Base-by-base conservation (phyloP, 306 rosid species). In the Gleditsia sinensis region DNA sequence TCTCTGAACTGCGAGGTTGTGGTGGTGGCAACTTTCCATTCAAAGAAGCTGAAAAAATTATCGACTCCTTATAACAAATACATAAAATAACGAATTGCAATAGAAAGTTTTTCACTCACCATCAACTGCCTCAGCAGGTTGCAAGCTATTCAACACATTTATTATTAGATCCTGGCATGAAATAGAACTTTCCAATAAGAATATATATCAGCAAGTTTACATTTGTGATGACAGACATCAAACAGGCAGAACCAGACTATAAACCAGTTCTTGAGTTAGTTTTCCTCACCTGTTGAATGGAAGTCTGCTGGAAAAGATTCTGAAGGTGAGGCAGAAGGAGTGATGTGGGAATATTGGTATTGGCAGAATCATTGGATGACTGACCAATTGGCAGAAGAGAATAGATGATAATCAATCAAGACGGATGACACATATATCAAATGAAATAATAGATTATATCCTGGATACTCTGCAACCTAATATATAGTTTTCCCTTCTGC, bases 1-100 rank as follows among this genome's bases (percentile, higher is more conserved):
- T 86, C 81, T 95, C 99, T 20, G 85, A 83, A 90, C 82, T 71
- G 78, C 86, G 96, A 56, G 95, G 96, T 69, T 85, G 62, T 40
- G 98, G 62, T 21, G 97, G 92, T 17, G 98, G 98, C 77, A 92
- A 82, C 86, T 90, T 95, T 75, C 92, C 99, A 78, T 95, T 92
- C 85, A 84, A 91, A 62, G 90, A 67, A 75, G 86, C 98, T 90
- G 93, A 61, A 84, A 83, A 84, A 69, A 27, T 14, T 48, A 80
- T 27, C 55, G 74, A 37, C 61, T 79, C 67, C 60, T 32, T 79
- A 77, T 59, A 17, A 76, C 80, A 33, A 51, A 51, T 59, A 45
- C 60, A 72, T 48, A 48, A 57, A 46, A 37, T 30, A 73, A 34
- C 50, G 12, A 33, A 55, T 25, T 53, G 48, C 28, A 67, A 80